These are phyloP conservation scores for Waltiozyma solani DNA, from an alignment of 1,139 yeast species.

Conservation along the genomic window DNA sequence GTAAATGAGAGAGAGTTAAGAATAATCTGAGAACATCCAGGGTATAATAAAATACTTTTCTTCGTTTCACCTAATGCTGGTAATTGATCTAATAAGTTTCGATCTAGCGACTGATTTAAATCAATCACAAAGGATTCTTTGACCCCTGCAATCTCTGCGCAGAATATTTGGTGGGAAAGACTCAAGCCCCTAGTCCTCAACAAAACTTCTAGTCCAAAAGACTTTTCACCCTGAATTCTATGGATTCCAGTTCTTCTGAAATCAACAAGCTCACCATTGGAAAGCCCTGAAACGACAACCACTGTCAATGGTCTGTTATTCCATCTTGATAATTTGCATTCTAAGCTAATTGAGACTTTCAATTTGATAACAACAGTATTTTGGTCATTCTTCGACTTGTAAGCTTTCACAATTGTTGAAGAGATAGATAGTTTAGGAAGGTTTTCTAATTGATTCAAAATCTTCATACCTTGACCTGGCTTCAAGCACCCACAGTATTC, in stretches of 20 bases:
- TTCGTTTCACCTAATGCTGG: not conserved
- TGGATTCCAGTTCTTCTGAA: slow-evolving; percentile 28
- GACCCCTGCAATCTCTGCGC: slow-evolving; percentile 26
- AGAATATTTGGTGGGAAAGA: slow-evolving; percentile 18
- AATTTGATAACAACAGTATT: slow-evolving; percentile 11
- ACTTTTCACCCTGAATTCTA: slow-evolving; percentile 21
- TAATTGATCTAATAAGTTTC: not conserved
- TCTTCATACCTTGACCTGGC: slow-evolving; percentile 29
- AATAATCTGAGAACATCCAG: no score
- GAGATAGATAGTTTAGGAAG: slow-evolving; percentile 24
- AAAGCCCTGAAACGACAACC: slow-evolving; percentile 20
- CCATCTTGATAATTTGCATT: slow-evolving; percentile 20
- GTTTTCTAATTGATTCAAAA: slow-evolving; percentile 20
- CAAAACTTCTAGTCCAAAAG: slow-evolving; percentile 19
- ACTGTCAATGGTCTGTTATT: slow-evolving; percentile 23
- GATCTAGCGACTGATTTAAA: not conserved
- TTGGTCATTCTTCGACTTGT: slow-evolving; percentile 4
- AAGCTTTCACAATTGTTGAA: slow-evolving; percentile 8
- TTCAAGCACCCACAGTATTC: slow-evolving; percentile 30
- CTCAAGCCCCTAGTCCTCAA: slow-evolving; percentile 14
- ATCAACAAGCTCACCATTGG: slow-evolving; percentile 26
- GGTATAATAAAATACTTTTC: no score
- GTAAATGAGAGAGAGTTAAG: no score
- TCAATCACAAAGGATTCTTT: not conserved
- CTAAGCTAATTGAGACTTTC: not conserved